Percentiles rank a stretch among this genome's conserved stretches.
Evolutionary conservation across 2,329 filamentous ascomycete genomes (phyloP).

Genomic region (Calonectria pseudoreteaudii): DNA sequence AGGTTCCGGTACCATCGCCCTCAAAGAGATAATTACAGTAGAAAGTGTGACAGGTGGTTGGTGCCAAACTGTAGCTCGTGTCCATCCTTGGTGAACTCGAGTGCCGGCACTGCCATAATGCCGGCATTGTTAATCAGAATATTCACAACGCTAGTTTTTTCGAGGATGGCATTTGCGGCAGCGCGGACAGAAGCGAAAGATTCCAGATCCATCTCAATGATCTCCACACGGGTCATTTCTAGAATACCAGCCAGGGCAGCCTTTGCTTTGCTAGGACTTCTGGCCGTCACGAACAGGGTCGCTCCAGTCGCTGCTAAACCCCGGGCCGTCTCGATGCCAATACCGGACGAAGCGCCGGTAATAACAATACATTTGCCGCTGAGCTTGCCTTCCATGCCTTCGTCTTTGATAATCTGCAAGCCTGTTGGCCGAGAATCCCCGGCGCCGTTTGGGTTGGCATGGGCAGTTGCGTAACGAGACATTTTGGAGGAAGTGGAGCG

Average conservation of each 20-base stretch:
- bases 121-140: conserved; percentile 43
- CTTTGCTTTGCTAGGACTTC: conserved; percentile 49
- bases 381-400: conserved; percentile 39
- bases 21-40: background rate
- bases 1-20: no score
- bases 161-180: background rate
- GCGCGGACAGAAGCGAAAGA: conserved; percentile 7
- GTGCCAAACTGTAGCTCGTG: conserved; percentile 32
- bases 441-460: conserved; percentile 38
- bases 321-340: conserved; percentile 52
- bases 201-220: background rate
- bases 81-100: conserved; percentile 23
- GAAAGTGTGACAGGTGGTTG: conserved; percentile 34
- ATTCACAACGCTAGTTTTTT: conserved; percentile 12
- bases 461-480: conserved; percentile 32
- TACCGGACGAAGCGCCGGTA: conserved; percentile 52
- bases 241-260: conserved; percentile 38
- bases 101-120: conserved; percentile 25
- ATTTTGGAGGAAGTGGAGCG: background rate
- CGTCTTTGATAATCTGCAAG: conserved; percentile 48
- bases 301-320: conserved; percentile 53
- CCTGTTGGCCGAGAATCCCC: conserved; percentile 49
- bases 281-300: conserved; percentile 49
- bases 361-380: conserved; percentile 51
- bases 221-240: background rate